A percentile compares a stretch with the other conserved stretches of the same genome.
Conservation (phyloP, 495 filamentous ascomycete genomes). For the Copromyces sp. region DNA sequence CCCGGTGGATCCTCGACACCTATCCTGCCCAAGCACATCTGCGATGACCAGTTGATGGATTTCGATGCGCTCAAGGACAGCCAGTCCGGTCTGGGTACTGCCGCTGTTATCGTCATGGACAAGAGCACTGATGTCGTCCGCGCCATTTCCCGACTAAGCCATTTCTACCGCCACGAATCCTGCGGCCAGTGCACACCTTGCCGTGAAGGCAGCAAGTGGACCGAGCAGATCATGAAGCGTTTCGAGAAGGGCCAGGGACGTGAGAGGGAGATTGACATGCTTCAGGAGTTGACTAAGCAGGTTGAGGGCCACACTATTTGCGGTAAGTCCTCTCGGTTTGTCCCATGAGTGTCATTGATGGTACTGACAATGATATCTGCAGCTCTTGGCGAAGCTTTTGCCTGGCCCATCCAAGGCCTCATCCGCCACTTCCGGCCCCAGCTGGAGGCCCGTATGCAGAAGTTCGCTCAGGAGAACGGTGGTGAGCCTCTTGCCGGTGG, state of each 20-base stretch:
- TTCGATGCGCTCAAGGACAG: constrained; percentile 97
- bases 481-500: constrained; percentile 73
- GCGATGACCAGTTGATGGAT: constrained; percentile 95
- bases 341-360: neutral
- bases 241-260: constrained; percentile 85
- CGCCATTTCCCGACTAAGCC: constrained; percentile 80
- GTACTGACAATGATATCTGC: neutral
- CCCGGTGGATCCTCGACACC: constrained; percentile 95
- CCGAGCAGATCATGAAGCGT: constrained; percentile 94
- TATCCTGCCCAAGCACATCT: constrained; percentile 76
- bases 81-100: constrained; percentile 94
- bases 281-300: constrained; percentile 98
- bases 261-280: constrained; percentile 94
- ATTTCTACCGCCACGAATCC: constrained; percentile 97
- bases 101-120: constrained; percentile 98
- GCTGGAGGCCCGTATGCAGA: constrained; percentile 76
- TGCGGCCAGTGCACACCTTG: constrained; percentile 98
- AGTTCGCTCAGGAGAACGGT: constrained; percentile 58
- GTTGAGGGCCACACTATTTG: constrained; percentile 99
- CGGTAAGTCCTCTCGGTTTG: constrained; percentile 40
- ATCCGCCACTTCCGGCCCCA: constrained; percentile 97
- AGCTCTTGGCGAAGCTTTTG: constrained; percentile 93
- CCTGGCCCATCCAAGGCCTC: constrained; percentile 95
- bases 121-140: constrained; percentile 93
- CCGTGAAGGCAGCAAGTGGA: constrained; percentile 96